Conservation (phyloP, 768 basidiomycete genomes). For the Psilocybe cubensis region DNA sequence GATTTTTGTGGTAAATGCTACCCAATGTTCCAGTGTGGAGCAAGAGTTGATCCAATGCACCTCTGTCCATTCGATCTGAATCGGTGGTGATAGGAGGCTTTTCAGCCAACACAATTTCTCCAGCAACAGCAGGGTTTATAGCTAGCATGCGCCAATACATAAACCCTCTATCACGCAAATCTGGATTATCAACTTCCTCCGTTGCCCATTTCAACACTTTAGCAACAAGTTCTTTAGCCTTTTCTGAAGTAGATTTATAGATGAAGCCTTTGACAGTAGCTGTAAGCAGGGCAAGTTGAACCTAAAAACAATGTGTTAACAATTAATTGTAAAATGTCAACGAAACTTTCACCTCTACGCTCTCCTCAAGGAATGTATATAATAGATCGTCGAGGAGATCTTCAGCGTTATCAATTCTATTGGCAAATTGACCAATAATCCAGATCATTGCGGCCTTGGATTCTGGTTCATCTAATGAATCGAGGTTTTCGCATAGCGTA, state of each 20-base stretch:
- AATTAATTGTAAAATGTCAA: neutral
- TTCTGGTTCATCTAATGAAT: slow-evolving; percentile 92
- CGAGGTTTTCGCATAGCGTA: slow-evolving; percentile 89
- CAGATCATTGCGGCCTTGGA: slow-evolving; percentile 97
- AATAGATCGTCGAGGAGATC: slow-evolving; percentile 92
- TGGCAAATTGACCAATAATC: slow-evolving; percentile 96
- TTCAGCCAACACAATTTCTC: slow-evolving; percentile 88
- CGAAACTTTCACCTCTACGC: slow-evolving; percentile 70
- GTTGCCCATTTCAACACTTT: slow-evolving; percentile 97
- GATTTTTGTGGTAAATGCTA: slow-evolving; percentile 98
- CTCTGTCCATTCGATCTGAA: slow-evolving; percentile 96
- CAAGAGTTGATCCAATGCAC: slow-evolving; percentile 91
- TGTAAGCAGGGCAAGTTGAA: slow-evolving; percentile 93
- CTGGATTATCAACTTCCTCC: slow-evolving; percentile 97
- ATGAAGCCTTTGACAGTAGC: slow-evolving; percentile 97
- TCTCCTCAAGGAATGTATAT: slow-evolving; percentile 89
- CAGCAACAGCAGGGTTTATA: slow-evolving; percentile 86
- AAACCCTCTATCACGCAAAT: slow-evolving; percentile 95
- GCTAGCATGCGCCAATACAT: slow-evolving; percentile 99
- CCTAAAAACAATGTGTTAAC: slow-evolving; percentile 51
- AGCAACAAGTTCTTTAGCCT: slow-evolving; percentile 87
- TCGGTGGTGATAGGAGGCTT: slow-evolving; percentile 98
- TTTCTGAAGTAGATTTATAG: slow-evolving; percentile 82
- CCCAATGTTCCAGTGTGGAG: slow-evolving; percentile 93
- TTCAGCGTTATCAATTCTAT: slow-evolving; percentile 94